Conservation (phyloP, 768 basidiomycete species). For the Pleurotus giganteus region DNA sequence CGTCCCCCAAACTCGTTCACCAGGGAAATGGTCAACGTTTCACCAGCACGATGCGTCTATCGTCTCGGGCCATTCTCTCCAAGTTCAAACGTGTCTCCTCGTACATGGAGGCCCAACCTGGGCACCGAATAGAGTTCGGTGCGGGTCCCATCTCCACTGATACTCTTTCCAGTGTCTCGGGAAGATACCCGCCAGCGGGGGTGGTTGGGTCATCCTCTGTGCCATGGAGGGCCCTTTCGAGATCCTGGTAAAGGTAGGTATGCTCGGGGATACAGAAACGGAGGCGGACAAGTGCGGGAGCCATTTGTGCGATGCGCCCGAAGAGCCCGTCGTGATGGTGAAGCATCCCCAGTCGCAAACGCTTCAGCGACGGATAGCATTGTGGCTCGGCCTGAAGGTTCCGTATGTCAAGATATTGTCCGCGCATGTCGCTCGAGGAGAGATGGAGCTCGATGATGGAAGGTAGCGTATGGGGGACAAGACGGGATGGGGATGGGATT, state of each 20-base stretch:
- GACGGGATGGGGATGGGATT: constrained; percentile 19
- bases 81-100: not conserved
- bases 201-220: too few relatives aligned
- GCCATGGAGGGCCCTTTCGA: not conserved
- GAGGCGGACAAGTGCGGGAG: constrained; percentile 19
- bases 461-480: constrained; percentile 17
- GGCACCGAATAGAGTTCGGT: not conserved
- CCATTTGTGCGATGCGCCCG: constrained; percentile 20
- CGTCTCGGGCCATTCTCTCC: not conserved
- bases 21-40: not conserved
- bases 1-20: too few relatives aligned
- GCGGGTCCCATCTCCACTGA: constrained; percentile 6
- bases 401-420: not conserved
- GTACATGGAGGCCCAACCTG: constrained; percentile 3
- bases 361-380: constrained; percentile 8
- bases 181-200: not conserved
- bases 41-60: not conserved
- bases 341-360: constrained; percentile 5
- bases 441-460: constrained; percentile 2
- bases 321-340: constrained; percentile 16
- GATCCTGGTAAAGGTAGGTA: constrained; percentile 3
- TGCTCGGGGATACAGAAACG: constrained; percentile 11
- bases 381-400: not conserved
- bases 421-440: constrained; percentile 2
- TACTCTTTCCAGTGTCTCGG: not conserved